Evolutionary conservation across 352 stramenopile genomes (phyloP).

Genomic region (Blastocystis sp.): DNA sequence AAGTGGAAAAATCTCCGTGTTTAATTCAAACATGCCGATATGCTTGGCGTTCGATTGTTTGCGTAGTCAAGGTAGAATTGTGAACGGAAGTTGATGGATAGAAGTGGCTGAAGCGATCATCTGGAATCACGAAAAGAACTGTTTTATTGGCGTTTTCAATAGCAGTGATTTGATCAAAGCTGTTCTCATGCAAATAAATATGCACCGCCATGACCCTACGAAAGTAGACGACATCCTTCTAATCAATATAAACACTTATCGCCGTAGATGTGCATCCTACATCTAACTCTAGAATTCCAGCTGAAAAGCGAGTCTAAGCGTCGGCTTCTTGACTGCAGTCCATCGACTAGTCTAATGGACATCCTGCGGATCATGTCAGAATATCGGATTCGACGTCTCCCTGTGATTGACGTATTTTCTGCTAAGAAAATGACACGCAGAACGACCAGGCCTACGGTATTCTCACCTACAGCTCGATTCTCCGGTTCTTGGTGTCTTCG

Average conservation of each 20-base stretch:
- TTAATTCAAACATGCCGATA: slow-evolving; percentile 54
- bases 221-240: slow-evolving; percentile 22
- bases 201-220: slow-evolving; percentile 20
- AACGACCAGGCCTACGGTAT: slow-evolving; percentile 20
- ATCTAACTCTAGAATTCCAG: slow-evolving; percentile 30
- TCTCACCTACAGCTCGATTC: slow-evolving; percentile 49
- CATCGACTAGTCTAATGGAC: neutral
- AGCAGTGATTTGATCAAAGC: slow-evolving; percentile 55
- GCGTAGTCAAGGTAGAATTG: neutral
- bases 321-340: slow-evolving; percentile 4
- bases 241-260: slow-evolving; percentile 56
- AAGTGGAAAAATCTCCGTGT: slow-evolving; percentile 44
- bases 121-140: slow-evolving; percentile 52
- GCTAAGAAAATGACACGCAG: neutral
- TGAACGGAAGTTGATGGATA: neutral
- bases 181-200: slow-evolving; percentile 56
- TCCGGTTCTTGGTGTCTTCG: neutral
- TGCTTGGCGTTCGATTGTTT: slow-evolving; percentile 55
- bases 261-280: neutral
- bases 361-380: slow-evolving; percentile 45
- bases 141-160: slow-evolving; percentile 39
- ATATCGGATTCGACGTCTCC: slow-evolving; percentile 23
- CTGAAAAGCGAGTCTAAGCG: slow-evolving; percentile 27
- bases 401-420: slow-evolving; percentile 1
- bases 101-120: slow-evolving; percentile 49